A percentile compares a stretch with the other conserved stretches of the same genome.
Evolutionary conservation across 2,329 filamentous ascomycete genomes (phyloP).

Genomic region (Lachnellula cervina): DNA sequence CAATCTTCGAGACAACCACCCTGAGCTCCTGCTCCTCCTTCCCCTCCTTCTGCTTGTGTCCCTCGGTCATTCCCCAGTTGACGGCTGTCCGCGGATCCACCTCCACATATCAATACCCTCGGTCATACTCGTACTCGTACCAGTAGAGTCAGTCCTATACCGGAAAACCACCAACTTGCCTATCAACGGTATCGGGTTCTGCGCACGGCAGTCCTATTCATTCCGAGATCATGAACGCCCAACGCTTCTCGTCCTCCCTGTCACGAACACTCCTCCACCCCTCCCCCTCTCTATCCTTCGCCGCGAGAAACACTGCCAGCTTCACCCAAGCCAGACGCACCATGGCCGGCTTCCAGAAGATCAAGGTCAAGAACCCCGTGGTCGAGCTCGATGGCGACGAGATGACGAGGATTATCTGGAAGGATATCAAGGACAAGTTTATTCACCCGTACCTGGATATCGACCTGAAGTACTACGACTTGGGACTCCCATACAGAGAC

Average conservation of each 20-base stretch:
- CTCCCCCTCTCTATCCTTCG: neutral
- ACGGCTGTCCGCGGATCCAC: no score
- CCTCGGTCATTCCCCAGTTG: no score
- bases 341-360: constrained; percentile 69
- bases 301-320: constrained; percentile 6
- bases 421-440: constrained; percentile 99
- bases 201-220: neutral
- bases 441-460: constrained; percentile 94
- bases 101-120: no score
- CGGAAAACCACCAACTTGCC: neutral
- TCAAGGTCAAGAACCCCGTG: constrained; percentile 98
- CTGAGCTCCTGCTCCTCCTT: no score
- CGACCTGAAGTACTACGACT: constrained; percentile 96
- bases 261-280: neutral
- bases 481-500: constrained; percentile 91
- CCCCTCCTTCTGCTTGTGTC: no score
- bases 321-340: constrained; percentile 36
- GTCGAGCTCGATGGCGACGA: constrained; percentile 93
- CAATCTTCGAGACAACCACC: no score
- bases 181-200: neutral
- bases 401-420: constrained; percentile 99
- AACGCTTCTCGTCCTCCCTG: constrained; percentile 1
- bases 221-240: constrained; percentile 6
- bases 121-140: no score
- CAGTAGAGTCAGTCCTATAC: no score